Evolutionary conservation across 192 early-diverging fungal species (phyloP).

Genomic region (Obelidium mucronatum): DNA sequence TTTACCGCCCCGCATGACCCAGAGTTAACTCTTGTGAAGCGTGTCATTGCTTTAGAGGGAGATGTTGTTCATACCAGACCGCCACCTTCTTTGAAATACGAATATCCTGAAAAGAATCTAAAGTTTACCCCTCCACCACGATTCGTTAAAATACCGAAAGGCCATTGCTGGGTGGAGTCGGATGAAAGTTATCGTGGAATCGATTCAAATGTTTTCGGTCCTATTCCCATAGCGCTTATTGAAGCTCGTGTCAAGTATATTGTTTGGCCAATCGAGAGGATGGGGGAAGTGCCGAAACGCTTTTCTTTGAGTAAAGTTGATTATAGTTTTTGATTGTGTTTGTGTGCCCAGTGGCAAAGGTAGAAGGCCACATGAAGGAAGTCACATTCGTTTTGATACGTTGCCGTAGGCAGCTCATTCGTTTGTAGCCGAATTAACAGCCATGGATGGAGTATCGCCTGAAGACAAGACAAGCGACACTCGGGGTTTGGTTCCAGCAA

Average conservation of each 20-base stretch:
- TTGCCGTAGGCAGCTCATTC: too few relatives aligned
- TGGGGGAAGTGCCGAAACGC: conserved; percentile 1
- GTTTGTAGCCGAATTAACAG: too few relatives aligned
- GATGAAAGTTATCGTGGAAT: conserved; percentile 37
- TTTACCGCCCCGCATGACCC: conserved; percentile 71
- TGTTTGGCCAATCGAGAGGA: conserved; percentile 33
- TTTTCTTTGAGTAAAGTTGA: neutral
- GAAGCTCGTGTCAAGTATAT: conserved; percentile 23
- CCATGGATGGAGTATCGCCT: too few relatives aligned
- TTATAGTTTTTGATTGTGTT: neutral
- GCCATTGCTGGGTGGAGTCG: conserved; percentile 43
- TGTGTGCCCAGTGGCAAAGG: neutral
- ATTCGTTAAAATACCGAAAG: conserved; percentile 32
- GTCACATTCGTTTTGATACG: too few relatives aligned
- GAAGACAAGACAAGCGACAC: too few relatives aligned
- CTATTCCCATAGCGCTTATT: conserved; percentile 40
- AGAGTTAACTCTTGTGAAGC: conserved; percentile 76
- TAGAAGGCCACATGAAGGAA: neutral
- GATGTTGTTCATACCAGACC: conserved; percentile 65
- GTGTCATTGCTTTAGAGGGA: conserved; percentile 83
- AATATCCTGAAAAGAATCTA: conserved; percentile 17
- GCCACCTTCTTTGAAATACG: neutral
- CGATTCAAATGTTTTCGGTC: conserved; percentile 45
- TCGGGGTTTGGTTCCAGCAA: too few relatives aligned
- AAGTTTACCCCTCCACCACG: neutral